Conservation (phyloP, 2,329 filamentous ascomycete species). For the Fusarium continuum region DNA sequence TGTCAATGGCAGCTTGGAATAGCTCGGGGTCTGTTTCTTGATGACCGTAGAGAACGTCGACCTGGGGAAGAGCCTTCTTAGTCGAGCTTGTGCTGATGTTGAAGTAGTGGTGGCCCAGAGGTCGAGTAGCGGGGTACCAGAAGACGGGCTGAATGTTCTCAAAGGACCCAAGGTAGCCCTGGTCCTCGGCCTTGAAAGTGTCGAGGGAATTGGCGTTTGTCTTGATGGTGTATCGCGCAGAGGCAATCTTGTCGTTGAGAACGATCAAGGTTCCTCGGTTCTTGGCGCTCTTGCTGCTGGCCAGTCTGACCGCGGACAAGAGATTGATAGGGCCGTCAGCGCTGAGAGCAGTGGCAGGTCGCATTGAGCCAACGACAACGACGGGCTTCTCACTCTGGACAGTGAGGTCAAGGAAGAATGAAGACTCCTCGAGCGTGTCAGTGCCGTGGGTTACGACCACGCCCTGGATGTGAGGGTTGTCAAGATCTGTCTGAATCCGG, state of each 20-base stretch:
- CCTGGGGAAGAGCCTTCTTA: conserved; percentile 56
- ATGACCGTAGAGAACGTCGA: conserved; percentile 65
- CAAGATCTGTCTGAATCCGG: conserved; percentile 57
- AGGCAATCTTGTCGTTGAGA: conserved; percentile 67
- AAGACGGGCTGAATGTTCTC: conserved; percentile 66
- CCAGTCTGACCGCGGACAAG: conserved; percentile 66
- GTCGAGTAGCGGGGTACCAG: conserved; percentile 62
- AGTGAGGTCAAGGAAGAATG: conserved; percentile 68
- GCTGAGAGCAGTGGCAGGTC: conserved; percentile 67
- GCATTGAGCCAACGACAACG: conserved; percentile 69
- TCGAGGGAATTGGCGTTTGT: conserved; percentile 69
- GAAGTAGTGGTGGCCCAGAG: conserved; percentile 57
- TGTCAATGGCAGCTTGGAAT: conserved; percentile 55
- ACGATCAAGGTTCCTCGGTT: conserved; percentile 66
- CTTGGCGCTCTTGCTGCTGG: conserved; percentile 54
- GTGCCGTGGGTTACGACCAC: conserved; percentile 72
- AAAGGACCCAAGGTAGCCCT: conserved; percentile 66
- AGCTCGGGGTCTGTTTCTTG: conserved; percentile 59
- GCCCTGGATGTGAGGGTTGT: conserved; percentile 52
- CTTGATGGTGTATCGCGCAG: conserved; percentile 66
- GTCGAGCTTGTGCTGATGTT: conserved; percentile 45
- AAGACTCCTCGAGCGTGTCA: conserved; percentile 69
- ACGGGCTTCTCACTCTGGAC: conserved; percentile 66
- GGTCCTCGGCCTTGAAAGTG: conserved; percentile 66
- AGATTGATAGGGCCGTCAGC: conserved; percentile 71